Evolutionary conservation across 495 filamentous ascomycete genomes (phyloP), one percentile per base, ranked within the genome.

Genomic region (Penicillium robsamsonii): DNA sequence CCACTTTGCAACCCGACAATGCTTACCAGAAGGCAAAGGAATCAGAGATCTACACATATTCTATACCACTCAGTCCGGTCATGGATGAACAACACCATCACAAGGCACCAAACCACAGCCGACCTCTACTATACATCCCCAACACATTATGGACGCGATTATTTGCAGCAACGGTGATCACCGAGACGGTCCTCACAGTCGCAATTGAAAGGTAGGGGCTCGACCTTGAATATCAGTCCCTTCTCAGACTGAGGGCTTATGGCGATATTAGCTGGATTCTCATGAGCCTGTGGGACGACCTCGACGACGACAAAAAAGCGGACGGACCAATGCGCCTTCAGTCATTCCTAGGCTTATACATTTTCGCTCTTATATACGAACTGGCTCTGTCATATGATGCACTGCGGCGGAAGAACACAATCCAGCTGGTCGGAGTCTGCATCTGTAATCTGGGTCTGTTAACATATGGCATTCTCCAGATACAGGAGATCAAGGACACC

Each of bases 191-290:
- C 9, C 37, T 42, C 5, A 61, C 76, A 76, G 55, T 76, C 70
- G 59, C 76, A 80, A 58, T 79, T 82, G 59, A 67, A 79, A 66
- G 84, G 80, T 12, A 80, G 81, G 62, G 81, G 78, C 8, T 77
- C 79, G 60, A 79, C 20, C 40, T 18, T n/a, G 25, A 20, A 53
- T 40, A 24, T 25, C 20, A 46, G 42, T 12, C 4, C 20, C 15
- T n/a, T 10, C 22, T 46, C 22, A 15, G n/a, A 50, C 20, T 18
- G 37, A 42, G 15, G 46, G 31, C 41, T 54, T 30, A 53, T 31
- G 31, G 13, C 20, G 22, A 35, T 37, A 9, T 13, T 41, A 65
- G 63, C 41, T 65, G 63, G 63, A 50, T 65, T 17, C 55, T 65
- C 20, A 51, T 63, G 5, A 65, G 60, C 15, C 56, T 63, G 2